Base-by-base conservation (phyloP, 176 grass and related monocot genomes). In the Phoenix roebelenii region DNA sequence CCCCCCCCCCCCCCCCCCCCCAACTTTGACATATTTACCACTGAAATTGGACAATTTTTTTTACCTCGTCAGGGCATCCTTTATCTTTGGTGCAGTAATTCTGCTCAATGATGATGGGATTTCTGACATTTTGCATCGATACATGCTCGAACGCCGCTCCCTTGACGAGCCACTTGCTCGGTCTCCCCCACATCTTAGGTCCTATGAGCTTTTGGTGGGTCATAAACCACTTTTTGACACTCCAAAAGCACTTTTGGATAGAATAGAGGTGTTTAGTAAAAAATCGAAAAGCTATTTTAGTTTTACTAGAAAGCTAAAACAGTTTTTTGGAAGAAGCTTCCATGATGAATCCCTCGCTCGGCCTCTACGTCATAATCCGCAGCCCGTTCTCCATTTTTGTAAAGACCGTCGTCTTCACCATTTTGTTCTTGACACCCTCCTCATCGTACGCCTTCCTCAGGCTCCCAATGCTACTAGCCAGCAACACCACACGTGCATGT, bases 101-200 rank as follows among this genome's bases (percentile, higher is more conserved):
- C 24, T 97, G 93, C 56, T 97, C 87, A 60, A 97, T 91, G 72
- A 91, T 91, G 59, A 97, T 97, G 7, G 93, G 93, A 76, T 91
- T 85, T 58, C 76, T 57, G 25, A 97, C 93, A 52, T 67, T 72
- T 58, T 60, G 39, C 93, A 97, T 97, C n/a, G 55, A 60, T 23
- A 83, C 28, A 30, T 96, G 49, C 2, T 66, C 3, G 83, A 96
- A 96, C 17, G 80, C 75, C 54, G 91, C 78, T 0, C 67, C 71
- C 49, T 62, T 63, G 12, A 91, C 87, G 57, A 66, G 60, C 1
- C 93, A 87, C 7, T 59, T 58, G 64, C 83, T 82, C 50, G 79
- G 25, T n/a, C 69, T 80, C 78, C 73, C 87, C 93, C n/a, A 97
- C 3, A 81, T 97, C 64, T 97, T n/a, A n/a, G n/a, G n/a, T n/a